Base-by-base conservation (phyloP, 1,284 basidiomycete species). In the Trichosporon inkin region DNA sequence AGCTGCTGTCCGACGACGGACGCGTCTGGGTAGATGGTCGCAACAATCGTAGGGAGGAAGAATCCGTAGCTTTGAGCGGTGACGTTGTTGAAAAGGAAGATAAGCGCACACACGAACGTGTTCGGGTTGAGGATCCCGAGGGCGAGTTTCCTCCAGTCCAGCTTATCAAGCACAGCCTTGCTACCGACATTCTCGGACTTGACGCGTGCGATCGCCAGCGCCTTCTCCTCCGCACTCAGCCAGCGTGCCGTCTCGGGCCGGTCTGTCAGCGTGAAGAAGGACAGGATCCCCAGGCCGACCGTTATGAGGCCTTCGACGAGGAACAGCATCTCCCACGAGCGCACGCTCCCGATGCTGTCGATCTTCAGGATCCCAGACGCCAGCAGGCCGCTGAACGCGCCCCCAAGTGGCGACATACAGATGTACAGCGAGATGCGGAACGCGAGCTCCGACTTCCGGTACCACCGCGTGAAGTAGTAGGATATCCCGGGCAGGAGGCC, bases 31-130 rank as follows among this genome's bases (percentile, higher is more conserved):
- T 73, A 80, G 60, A 80, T 72, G 2, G 69, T 72, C 0, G 58
- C 35, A 14, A 80, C 72, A 17, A 79, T 71, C 3, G 75, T 74
- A 0, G 74, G 71, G 2, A 73, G 56, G 67, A 78, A 78, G 55
- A 77, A 72, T 6, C 70, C 73, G 2, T 72, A 60, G 7, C 73
- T 68, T 54, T 75, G 72, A 0, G 73, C 72, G 6, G 70, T 70
- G 39, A 77, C 71, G 69, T 80, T 80, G 67, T 78, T 70, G 53
- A 80, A 62, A 4, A 80, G 55, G 68, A 78, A 78, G 58, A 76
- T 73, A 22, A 71, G 34, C 2, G 74, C 68, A 38, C 67, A 60
- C 17, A 65, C 56, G 17, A 74, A 32, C 0, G 67, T 65, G 57
- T 65, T 65, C 17, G 66, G 65, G 38, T 66, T 64, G 32, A 63